Evolutionary conservation across 768 basidiomycete genomes (phyloP), one percentile per base, ranked within the genome.

Genomic region (Atractiella rhizophila): DNA sequence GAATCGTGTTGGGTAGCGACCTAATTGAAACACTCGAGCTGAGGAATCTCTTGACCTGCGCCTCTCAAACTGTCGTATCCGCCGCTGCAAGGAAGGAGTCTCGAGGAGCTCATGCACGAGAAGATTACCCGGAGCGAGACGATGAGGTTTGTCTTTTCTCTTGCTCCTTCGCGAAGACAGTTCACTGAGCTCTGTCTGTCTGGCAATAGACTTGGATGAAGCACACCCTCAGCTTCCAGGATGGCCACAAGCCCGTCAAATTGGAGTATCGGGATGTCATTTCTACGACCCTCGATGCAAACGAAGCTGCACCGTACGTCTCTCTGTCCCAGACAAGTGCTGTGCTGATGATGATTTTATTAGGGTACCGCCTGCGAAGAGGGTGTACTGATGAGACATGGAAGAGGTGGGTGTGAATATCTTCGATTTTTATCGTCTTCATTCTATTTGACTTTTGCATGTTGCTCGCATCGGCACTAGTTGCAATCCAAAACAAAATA

Each of bases 91-190:
- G 88, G 53, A 81, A 85, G 64, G 91, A 96, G 58, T 88, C 83
- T 34, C 81, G 91, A 58, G 91, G 91, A 58, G 91, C 91, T 28
- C 91, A 98, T 56, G 91, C 91, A 36, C 82, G 91, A 52, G 91
- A 96, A 62, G 91, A 98, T 59, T 94, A 62, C 67, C 74, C 83
- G n/a, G 86, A 98, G 73, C 83, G 91, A 61, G 85, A 96, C 56
- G 88, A 98, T 56, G 68, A 71, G 30, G 37, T 36, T 3, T 28
- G 13, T 5, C 20, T 24, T 24, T 24, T 37, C 37, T 26, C 13
- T 19, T 21, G 5, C 40, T 35, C 27, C 18, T 24, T 32, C 41
- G 24, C 12, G 16, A 12, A 4, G 16, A 11, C 18, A 19, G 27
- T n/a, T 7, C 30, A 21, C 34, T 30, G 13, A 5, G 10, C n/a